A percentile compares a stretch with the other conserved stretches of the same genome.
phyloP scores from a whole-genome alignment of 1,139 yeast genomes.

The Suhomyces yuchorum region DNA sequence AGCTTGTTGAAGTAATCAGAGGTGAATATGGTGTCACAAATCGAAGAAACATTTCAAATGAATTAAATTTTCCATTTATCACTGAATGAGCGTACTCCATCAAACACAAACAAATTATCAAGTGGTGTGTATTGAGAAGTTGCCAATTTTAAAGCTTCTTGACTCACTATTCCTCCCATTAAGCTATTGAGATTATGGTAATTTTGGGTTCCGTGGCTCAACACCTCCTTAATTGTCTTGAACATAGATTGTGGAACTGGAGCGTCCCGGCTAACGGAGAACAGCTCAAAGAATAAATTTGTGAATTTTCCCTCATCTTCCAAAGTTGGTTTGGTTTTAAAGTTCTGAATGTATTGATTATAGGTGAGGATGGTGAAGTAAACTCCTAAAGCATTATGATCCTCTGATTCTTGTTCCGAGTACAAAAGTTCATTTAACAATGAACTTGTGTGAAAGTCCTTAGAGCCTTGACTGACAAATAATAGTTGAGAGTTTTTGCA shows the following conservation, averaged over 20 bases:
- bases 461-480: conserved; percentile 41
- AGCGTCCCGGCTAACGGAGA: conserved; percentile 8
- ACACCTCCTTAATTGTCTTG: conserved; percentile 30
- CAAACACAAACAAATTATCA: conserved; percentile 65
- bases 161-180: conserved; percentile 81
- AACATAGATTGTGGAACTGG: conserved; percentile 19
- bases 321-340: conserved; percentile 21
- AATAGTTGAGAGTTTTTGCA: conserved; percentile 57
- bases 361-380: conserved; percentile 41
- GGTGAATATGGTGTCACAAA: too few relatives aligned
- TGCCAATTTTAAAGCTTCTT: conserved; percentile 61
- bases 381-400: conserved; percentile 28
- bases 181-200: conserved; percentile 40
- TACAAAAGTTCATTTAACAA: conserved; percentile 21
- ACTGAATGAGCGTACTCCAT: conserved; percentile 60
- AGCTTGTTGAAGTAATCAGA: too few relatives aligned
- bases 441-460: conserved; percentile 20
- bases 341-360: conserved; percentile 25
- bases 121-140: conserved; percentile 75
- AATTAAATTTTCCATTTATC: conserved; percentile 47
- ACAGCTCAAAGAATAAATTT: conserved; percentile 18
- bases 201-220: conserved; percentile 31
- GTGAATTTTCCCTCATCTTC: conserved; percentile 27
- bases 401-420: conserved; percentile 22
- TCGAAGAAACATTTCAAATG: too few relatives aligned